phyloP scores from a whole-genome alignment of 192 early-diverging fungal species.

The Backusella mclennaniae region DNA sequence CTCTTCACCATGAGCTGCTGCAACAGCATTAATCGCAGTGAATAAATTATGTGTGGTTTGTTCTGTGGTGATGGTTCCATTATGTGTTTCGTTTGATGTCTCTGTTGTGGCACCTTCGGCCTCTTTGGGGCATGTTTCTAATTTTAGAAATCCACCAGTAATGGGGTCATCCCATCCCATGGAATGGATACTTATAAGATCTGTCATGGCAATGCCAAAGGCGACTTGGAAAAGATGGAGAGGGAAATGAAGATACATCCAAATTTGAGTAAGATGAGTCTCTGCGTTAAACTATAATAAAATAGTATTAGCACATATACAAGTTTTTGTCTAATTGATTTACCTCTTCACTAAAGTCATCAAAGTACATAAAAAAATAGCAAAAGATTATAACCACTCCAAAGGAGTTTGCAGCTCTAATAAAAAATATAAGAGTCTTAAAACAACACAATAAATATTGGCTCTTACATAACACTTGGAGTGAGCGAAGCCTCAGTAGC shows the following conservation, averaged over 20 bases:
- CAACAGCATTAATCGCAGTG: not conserved
- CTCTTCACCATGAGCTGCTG: not conserved
- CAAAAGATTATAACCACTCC: conserved; percentile 45
- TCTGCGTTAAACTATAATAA: not conserved
- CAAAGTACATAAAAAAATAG: conserved; percentile 53
- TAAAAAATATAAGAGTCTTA: not conserved
- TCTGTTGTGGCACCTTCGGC: not conserved
- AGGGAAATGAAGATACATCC: conserved; percentile 50
- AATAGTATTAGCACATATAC: not conserved
- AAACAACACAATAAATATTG: not conserved
- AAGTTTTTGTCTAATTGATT: not conserved
- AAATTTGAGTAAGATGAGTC: conserved; percentile 32
- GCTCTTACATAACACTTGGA: conserved; percentile 25
- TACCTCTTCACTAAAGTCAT: conserved; percentile 45
- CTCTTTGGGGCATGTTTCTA: not conserved
- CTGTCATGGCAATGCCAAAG: conserved; percentile 45
- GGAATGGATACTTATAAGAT: conserved; percentile 36
- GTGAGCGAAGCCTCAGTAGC: conserved; percentile 10
- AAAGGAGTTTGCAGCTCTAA: conserved; percentile 38
- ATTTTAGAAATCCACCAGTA: not conserved
- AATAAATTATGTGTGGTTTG: not conserved
- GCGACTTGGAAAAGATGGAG: conserved; percentile 48
- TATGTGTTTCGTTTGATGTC: not conserved
- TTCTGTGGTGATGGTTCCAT: not conserved
- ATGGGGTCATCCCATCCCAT: conserved; percentile 10